phyloP scores from a whole-genome alignment of 768 basidiomycete genomes.

The Lactarius indigo region DNA sequence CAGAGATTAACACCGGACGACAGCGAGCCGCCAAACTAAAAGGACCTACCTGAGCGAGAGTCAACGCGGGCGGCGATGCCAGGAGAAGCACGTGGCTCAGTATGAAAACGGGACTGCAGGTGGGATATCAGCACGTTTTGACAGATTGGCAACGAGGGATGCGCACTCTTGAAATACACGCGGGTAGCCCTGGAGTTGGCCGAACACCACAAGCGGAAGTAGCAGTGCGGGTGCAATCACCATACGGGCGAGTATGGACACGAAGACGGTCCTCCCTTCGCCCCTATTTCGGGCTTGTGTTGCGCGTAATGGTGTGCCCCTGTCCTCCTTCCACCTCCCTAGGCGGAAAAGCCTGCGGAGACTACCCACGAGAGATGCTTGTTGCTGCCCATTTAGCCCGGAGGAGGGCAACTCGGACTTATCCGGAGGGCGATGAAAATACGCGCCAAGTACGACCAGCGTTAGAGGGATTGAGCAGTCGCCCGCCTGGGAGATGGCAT shows the following conservation, averaged over 20 bases:
- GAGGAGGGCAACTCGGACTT: neutral
- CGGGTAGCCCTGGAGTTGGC: slow-evolving; percentile 55
- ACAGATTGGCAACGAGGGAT: slow-evolving; percentile 4
- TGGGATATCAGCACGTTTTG: slow-evolving; percentile 6
- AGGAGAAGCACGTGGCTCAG: slow-evolving; percentile 82
- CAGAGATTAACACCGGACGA: slow-evolving; percentile 24
- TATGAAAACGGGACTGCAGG: slow-evolving; percentile 76
- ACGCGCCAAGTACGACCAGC: slow-evolving; percentile 86
- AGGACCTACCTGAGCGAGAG: slow-evolving; percentile 49
- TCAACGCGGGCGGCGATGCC: slow-evolving; percentile 75
- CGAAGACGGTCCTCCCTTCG: slow-evolving; percentile 75
- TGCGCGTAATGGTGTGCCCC: slow-evolving; percentile 2
- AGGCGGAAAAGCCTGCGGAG: slow-evolving; percentile 42
- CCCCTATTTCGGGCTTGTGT: slow-evolving; percentile 40
- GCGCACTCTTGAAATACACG: slow-evolving; percentile 73
- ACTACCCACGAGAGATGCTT: slow-evolving; percentile 37
- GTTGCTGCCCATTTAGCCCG: slow-evolving; percentile 2
- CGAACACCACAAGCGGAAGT: slow-evolving; percentile 67
- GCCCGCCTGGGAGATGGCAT: slow-evolving; percentile 62
- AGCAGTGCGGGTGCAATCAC: slow-evolving; percentile 67
- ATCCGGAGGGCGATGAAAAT: slow-evolving; percentile 59
- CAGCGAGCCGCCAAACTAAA: slow-evolving; percentile 14
- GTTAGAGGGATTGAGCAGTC: slow-evolving; percentile 85
- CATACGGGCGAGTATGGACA: slow-evolving; percentile 84
- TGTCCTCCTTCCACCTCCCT: slow-evolving; percentile 14